phyloP scores from a whole-genome alignment of 1,284 basidiomycete genomes.

The Melampsora americana region DNA sequence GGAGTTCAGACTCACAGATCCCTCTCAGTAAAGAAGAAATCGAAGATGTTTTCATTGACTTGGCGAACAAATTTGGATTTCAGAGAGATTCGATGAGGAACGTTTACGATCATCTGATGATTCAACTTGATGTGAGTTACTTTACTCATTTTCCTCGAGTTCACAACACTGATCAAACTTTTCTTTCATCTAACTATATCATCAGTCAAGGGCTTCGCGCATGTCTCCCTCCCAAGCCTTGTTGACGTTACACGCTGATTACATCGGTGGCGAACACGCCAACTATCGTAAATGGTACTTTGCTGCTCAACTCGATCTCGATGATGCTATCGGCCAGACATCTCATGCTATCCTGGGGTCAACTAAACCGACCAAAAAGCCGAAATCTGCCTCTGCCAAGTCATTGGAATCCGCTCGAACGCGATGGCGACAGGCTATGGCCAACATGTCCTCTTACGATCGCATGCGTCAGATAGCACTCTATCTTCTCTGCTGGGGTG shows the following conservation, averaged over 20 bases:
- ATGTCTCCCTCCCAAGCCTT: constrained; percentile 96
- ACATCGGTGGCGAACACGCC: constrained; percentile 78
- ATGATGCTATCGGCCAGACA: constrained; percentile 88
- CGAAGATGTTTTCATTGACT: constrained; percentile 95
- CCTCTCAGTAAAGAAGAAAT: constrained; percentile 98
- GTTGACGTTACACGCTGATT: constrained; percentile 93
- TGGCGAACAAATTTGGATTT: constrained; percentile 98
- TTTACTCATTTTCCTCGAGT: constrained; percentile 43
- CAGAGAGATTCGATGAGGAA: constrained; percentile 72
- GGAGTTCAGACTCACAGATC: constrained; percentile 85
- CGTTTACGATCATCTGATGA: constrained; percentile 96
- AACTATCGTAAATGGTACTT: constrained; percentile 77
- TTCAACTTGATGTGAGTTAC: constrained; percentile 70
- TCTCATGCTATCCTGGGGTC: constrained; percentile 76
- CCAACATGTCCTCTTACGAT: constrained; percentile 98
- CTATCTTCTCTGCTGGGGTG: constrained; percentile 95
- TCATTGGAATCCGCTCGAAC: constrained; percentile 81
- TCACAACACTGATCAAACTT: background rate
- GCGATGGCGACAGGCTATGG: constrained; percentile 96
- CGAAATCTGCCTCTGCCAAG: constrained; percentile 67
- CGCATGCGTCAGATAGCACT: constrained; percentile 93
- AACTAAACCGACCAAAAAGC: constrained; percentile 60
- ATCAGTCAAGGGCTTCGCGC: constrained; percentile 75
- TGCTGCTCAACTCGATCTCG: constrained; percentile 95
- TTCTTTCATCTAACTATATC: background rate